These are phyloP conservation scores for Blastocystis sp. DNA, from an alignment of 352 stramenopile genomes.

Conservation along the genomic window DNA sequence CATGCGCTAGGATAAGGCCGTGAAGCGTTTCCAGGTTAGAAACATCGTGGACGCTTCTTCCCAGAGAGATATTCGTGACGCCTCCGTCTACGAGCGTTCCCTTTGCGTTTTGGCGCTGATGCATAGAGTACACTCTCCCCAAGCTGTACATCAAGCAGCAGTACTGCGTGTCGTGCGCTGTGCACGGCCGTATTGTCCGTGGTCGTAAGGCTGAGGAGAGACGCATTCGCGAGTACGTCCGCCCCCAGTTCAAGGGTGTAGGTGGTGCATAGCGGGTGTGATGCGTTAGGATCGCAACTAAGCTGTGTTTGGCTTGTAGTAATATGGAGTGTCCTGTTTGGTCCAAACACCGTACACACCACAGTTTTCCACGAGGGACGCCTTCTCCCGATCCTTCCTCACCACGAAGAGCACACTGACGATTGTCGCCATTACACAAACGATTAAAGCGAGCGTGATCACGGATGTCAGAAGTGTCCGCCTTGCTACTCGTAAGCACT, in stretches of 20 bases:
- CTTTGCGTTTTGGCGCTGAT: background rate
- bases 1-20: constrained; percentile 81
- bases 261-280: background rate
- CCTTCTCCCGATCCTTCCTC: background rate
- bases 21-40: constrained; percentile 85
- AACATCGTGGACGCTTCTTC: constrained; percentile 87
- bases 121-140: constrained; percentile 89
- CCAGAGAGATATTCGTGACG: constrained; percentile 95
- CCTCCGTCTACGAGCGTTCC: constrained; percentile 87
- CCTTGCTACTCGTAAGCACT: background rate
- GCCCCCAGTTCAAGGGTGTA: constrained; percentile 65
- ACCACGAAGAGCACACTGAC: background rate
- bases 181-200: constrained; percentile 98
- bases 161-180: constrained; percentile 97
- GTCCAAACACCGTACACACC: background rate
- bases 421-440: background rate
- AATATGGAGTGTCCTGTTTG: background rate
- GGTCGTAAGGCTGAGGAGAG: constrained; percentile 87
- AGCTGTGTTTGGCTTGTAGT: background rate
- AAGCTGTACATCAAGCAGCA: constrained; percentile 99
- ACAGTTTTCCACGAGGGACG: background rate
- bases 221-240: constrained; percentile 81
- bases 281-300: background rate
- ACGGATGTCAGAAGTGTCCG: background rate
- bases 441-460: background rate